A percentile compares a stretch with the other conserved stretches of the same genome.
These are phyloP conservation scores for Calocera cornea DNA, from an alignment of 768 basidiomycete genomes.

Conservation along the genomic window DNA sequence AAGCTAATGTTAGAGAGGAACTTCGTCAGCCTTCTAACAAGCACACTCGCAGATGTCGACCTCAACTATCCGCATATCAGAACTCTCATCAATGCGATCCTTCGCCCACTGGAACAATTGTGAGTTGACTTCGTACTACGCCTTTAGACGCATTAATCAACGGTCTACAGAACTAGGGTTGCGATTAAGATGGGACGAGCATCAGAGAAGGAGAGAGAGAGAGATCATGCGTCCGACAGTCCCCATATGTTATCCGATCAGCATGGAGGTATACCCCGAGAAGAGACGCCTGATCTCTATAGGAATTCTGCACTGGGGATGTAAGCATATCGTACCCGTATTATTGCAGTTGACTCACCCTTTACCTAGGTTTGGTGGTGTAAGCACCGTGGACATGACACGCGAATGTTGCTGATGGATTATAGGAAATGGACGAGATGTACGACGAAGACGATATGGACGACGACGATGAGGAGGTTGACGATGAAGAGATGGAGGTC, in stretches of 20 bases:
- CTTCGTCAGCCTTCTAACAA: slow-evolving; percentile 79
- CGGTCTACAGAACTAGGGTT: slow-evolving; percentile 59
- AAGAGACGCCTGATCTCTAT: slow-evolving; percentile 86
- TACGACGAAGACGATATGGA: slow-evolving; percentile 43
- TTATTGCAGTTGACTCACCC: background rate
- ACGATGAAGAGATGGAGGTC: slow-evolving; percentile 55
- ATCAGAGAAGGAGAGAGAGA: slow-evolving; percentile 50
- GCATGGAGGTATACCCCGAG: slow-evolving; percentile 41
- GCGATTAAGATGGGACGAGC: slow-evolving; percentile 96
- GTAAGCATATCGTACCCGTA: slow-evolving; percentile 30
- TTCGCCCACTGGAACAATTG: slow-evolving; percentile 83
- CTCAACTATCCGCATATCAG: slow-evolving; percentile 89
- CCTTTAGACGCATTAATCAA: background rate
- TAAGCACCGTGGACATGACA: slow-evolving; percentile 31
- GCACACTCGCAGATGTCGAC: slow-evolving; percentile 80
- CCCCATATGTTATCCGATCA: slow-evolving; percentile 48
- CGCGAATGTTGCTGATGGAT: slow-evolving; percentile 3
- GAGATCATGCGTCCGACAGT: slow-evolving; percentile 32
- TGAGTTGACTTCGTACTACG: slow-evolving; percentile 29
- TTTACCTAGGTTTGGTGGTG: slow-evolving; percentile 51
- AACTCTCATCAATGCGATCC: slow-evolving; percentile 68
- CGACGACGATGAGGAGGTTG: slow-evolving; percentile 70
- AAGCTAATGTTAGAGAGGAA: slow-evolving; percentile 99
- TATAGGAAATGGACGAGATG: slow-evolving; percentile 73
- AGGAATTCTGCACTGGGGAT: slow-evolving; percentile 93